phyloP scores from a whole-genome alignment of 805 yeast species.

The Yarrowia sp. region DNA sequence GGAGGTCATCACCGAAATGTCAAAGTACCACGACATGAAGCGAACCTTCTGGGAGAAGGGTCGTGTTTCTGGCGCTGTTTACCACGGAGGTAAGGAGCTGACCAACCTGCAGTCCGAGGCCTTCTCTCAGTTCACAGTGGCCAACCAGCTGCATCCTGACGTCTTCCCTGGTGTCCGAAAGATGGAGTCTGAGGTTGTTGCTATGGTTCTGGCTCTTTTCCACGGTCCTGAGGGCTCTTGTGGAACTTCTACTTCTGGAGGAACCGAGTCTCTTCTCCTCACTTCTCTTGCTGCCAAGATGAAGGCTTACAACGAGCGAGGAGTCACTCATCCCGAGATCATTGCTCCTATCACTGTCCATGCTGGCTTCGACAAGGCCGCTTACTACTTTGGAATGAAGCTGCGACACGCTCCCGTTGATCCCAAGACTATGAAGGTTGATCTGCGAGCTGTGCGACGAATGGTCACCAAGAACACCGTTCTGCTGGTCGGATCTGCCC shows the following conservation, averaged over 20 bases:
- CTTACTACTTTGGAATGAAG: slow-evolving; percentile 86
- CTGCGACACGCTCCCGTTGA: slow-evolving; percentile 81
- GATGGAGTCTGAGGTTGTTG: slow-evolving; percentile 94
- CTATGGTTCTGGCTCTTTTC: slow-evolving; percentile 83
- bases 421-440: slow-evolving; percentile 69
- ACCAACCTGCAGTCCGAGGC: slow-evolving; percentile 77
- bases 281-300: slow-evolving; percentile 90
- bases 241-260: slow-evolving; percentile 92
- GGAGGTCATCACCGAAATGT: slow-evolving; percentile 60
- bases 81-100: slow-evolving; percentile 90
- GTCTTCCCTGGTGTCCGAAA: slow-evolving; percentile 95
- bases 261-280: slow-evolving; percentile 88
- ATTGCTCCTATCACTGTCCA: slow-evolving; percentile 89
- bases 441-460: slow-evolving; percentile 64
- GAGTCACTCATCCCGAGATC: slow-evolving; percentile 79
- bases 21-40: slow-evolving; percentile 54
- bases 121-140: slow-evolving; percentile 76
- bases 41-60: slow-evolving; percentile 87
- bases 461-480: slow-evolving; percentile 82
- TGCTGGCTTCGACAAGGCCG: slow-evolving; percentile 95
- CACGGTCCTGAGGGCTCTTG: slow-evolving; percentile 77
- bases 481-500: slow-evolving; percentile 89
- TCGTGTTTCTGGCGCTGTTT: slow-evolving; percentile 91
- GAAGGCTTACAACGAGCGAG: slow-evolving; percentile 60
- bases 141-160: slow-evolving; percentile 96